Conservation (phyloP, 1,284 basidiomycete species). For the Wallemia hederae region DNA sequence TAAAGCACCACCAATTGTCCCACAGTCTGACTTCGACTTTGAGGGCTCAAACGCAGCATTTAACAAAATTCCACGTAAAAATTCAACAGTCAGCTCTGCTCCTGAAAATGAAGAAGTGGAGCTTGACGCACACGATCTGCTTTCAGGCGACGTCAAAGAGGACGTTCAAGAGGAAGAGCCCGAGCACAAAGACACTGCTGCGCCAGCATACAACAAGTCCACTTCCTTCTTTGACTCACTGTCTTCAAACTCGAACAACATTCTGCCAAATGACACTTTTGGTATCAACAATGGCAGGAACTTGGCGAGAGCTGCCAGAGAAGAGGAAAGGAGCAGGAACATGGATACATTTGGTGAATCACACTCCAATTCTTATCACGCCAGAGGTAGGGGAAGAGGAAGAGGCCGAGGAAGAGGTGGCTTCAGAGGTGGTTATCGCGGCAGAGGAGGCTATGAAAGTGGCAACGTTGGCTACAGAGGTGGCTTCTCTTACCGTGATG, state of each 20-base stretch:
- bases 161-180: background rate
- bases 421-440: too few species aligned
- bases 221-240: background rate
- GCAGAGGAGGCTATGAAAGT: too few species aligned
- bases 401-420: background rate
- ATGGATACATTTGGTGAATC: background rate
- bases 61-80: background rate
- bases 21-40: background rate
- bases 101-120: background rate
- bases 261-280: too few species aligned
- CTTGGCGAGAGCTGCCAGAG: too few species aligned
- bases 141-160: background rate
- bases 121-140: background rate
- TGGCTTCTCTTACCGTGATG: too few species aligned
- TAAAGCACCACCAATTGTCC: background rate
- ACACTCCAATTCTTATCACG: background rate
- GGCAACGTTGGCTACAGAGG: too few species aligned
- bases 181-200: background rate
- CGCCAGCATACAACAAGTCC: background rate
- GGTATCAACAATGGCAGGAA: background rate
- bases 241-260: background rate
- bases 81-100: background rate
- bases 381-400: background rate
- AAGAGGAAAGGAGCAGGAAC: background rate
- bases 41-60: background rate